Conservation (phyloP, 176 grass and related monocot species). For the Poa annua region DNA sequence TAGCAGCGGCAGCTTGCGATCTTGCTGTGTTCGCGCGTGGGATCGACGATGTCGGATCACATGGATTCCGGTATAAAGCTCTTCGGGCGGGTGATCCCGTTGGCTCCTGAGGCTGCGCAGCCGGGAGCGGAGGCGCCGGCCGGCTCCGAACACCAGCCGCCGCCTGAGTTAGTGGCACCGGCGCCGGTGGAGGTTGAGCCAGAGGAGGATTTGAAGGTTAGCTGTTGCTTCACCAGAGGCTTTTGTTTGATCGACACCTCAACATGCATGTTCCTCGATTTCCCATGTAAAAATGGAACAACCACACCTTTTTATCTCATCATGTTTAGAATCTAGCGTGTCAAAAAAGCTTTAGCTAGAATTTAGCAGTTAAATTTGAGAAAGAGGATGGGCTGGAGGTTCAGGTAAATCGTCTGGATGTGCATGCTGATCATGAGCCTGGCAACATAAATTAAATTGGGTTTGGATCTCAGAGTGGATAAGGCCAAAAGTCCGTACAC, state of each 20-base stretch:
- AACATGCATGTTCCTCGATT: background rate
- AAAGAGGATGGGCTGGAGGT: background rate
- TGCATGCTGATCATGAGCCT: slow-evolving; percentile 7
- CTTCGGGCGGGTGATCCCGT: slow-evolving; percentile 79
- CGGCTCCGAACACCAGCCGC: background rate
- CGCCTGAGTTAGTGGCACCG: slow-evolving; percentile 1
- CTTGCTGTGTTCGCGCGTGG: slow-evolving; percentile 4
- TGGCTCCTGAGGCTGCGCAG: slow-evolving; percentile 21
- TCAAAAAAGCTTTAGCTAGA: background rate
- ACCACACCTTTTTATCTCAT: background rate
- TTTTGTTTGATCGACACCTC: background rate
- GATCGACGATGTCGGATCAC: slow-evolving; percentile 65
- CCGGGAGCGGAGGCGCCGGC: slow-evolving; percentile 34
- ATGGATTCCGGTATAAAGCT: slow-evolving; percentile 89
- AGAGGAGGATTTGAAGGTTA: slow-evolving; percentile 46
- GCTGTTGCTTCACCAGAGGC: background rate
- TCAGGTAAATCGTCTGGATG: background rate
- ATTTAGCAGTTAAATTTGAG: background rate
- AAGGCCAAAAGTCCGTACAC: slow-evolving; percentile 26
- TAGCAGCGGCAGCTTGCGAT: slow-evolving; percentile 18
- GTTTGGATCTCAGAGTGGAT: slow-evolving; percentile 42
- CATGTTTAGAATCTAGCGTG: background rate
- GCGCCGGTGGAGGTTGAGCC: background rate
- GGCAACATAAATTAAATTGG: background rate
- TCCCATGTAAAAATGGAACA: background rate